A percentile compares a stretch with the other conserved stretches of the same genome.
These are phyloP conservation scores for Mycena kentingensis DNA, from an alignment of 768 basidiomycete genomes.

Conservation along the genomic window DNA sequence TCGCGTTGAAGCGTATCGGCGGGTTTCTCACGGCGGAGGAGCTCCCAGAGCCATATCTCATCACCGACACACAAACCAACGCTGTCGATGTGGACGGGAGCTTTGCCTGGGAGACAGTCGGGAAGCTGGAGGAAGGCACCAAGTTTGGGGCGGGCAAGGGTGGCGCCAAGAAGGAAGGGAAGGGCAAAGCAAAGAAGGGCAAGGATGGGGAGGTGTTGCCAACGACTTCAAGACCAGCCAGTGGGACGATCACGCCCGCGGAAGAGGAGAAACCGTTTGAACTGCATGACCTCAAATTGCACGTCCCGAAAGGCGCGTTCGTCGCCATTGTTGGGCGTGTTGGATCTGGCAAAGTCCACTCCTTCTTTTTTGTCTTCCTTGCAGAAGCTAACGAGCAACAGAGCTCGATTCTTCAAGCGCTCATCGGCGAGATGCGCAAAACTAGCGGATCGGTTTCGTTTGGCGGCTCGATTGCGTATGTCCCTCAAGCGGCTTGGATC, in stretches of 20 bases:
- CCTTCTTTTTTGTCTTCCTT: neutral
- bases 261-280: slow-evolving; percentile 52
- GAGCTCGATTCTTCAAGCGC: slow-evolving; percentile 57
- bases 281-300: slow-evolving; percentile 47
- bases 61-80: slow-evolving; percentile 38
- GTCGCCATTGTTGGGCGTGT: slow-evolving; percentile 76
- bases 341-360: slow-evolving; percentile 65
- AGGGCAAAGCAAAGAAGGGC: slow-evolving; percentile 24
- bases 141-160: slow-evolving; percentile 12
- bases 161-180: slow-evolving; percentile 19
- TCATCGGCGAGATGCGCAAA: slow-evolving; percentile 70
- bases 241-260: slow-evolving; percentile 17
- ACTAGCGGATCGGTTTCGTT: slow-evolving; percentile 58
- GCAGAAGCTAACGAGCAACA: slow-evolving; percentile 23
- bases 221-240: slow-evolving; percentile 8
- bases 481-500: slow-evolving; percentile 67
- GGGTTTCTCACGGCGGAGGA: slow-evolving; percentile 59
- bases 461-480: slow-evolving; percentile 58
- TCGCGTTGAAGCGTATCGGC: slow-evolving; percentile 51
- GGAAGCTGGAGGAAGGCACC: slow-evolving; percentile 20
- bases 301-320: slow-evolving; percentile 56
- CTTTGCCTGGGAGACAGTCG: slow-evolving; percentile 52
- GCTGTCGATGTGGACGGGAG: slow-evolving; percentile 53
- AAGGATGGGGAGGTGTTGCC: slow-evolving; percentile 26
- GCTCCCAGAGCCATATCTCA: slow-evolving; percentile 45